These are phyloP conservation scores for Paspalum notatum DNA, from an alignment of 176 grass and related monocot species.

Conservation along the genomic window DNA sequence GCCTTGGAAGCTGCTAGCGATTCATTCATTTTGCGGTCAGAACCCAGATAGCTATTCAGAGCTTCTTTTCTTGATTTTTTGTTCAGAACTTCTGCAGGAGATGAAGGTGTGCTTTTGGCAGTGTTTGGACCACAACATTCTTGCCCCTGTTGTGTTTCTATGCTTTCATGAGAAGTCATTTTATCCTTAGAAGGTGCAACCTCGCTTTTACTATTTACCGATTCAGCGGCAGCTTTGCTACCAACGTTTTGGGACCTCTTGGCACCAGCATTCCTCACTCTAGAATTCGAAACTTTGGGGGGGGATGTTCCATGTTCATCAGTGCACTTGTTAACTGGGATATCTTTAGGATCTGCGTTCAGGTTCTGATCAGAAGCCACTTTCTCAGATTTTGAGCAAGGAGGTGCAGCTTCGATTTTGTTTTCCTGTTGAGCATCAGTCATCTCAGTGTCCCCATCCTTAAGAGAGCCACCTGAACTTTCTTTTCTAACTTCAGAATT, in stretches of 20 bases:
- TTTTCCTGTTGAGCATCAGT: constrained; percentile 28
- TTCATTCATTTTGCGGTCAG: constrained; percentile 12
- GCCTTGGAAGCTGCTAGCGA: constrained; percentile 6
- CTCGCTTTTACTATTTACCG: background rate
- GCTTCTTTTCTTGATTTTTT: constrained; percentile 13
- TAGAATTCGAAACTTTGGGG: constrained; percentile 20
- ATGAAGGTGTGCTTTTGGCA: background rate
- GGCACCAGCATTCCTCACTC: constrained; percentile 36
- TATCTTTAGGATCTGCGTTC: constrained; percentile 36
- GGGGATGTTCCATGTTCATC: constrained; percentile 1
- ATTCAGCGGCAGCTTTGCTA: constrained; percentile 9
- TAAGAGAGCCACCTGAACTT: constrained; percentile 26
- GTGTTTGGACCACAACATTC: constrained; percentile 9
- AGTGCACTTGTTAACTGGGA: constrained; percentile 11
- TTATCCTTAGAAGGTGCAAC: constrained; percentile 34
- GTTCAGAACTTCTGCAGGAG: constrained; percentile 28
- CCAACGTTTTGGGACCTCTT: constrained; percentile 32
- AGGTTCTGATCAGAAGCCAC: constrained; percentile 47
- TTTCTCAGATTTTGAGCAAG: constrained; percentile 24
- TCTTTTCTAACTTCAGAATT: constrained; percentile 38
- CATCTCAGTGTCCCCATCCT: constrained; percentile 34
- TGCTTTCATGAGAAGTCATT: constrained; percentile 45
- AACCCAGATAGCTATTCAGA: constrained; percentile 2
- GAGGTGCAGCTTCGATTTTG: constrained; percentile 28
- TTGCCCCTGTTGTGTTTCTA: constrained; percentile 22